Evolutionary conservation across 148 eudicot species (phyloP), one percentile per base, ranked within the genome.

Genomic region (Vaccinium macrocarpon): DNA sequence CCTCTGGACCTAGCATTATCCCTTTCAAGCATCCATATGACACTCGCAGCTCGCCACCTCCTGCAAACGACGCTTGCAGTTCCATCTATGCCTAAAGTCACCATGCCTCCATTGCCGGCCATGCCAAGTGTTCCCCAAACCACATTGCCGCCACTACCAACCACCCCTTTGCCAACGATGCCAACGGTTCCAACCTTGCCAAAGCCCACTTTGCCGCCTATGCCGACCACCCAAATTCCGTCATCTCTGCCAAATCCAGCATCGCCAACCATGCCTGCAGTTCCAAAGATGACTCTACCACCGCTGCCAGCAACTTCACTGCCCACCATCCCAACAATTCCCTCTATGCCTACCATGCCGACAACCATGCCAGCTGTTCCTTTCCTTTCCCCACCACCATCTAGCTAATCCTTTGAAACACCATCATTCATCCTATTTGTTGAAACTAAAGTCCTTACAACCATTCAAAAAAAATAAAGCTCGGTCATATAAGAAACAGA

Each of bases 61-160:
- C 57, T 84, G 46, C 86, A 80, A 42, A 72, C 83, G 10, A 16
- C 16, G 68, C 86, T 82, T 2, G 50, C 82, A n/a, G 29, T 66
- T 4, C 82, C 82, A 49, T 50, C 66, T 21, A 75, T 61, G 15
- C 86, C 82, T 12, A 84, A 84, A 13, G 35, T 32, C 35, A 32
- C 35, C 35, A 14, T 84, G 25, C 83, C 83, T 12, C 86, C 79
- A 53, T 13, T 84, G 61, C 86, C 83, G 0, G 15, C 86, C 35
- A 32, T 32, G 35, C 35, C 35, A 32, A 32, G 2, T 32, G 3
- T 32, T 32, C 35, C 35, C 35, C 35, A 32, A 32, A 32, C 35
- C 35, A 32, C 35, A 32, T 32, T 32, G 35, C 35, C 35, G 35
- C 35, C 35, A 32, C 35, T 32, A 32, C 35, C 35, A 0, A 32